A percentile compares a stretch with the other conserved stretches of the same genome.
These are phyloP conservation scores for Eremochloa ophiuroides DNA, from an alignment of 176 grass and related monocot genomes.

Conservation along the genomic window DNA sequence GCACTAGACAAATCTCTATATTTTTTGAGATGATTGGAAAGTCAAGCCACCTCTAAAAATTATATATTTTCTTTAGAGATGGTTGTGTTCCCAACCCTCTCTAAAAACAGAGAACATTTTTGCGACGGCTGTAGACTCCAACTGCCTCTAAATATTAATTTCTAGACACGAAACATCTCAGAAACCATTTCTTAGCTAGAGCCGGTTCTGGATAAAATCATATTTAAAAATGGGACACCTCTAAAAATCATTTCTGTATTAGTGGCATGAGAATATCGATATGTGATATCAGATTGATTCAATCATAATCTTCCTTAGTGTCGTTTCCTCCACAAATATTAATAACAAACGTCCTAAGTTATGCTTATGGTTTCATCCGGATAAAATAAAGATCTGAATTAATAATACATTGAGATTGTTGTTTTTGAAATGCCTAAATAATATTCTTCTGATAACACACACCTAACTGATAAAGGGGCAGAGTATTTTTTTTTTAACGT, in stretches of 20 bases:
- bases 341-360: neutral
- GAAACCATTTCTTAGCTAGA: neutral
- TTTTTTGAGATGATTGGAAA: too few species aligned
- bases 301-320: neutral
- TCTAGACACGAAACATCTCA: neutral
- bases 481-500: neutral
- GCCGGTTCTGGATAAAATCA: neutral
- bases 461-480: neutral
- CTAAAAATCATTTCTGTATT: neutral
- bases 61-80: too few species aligned
- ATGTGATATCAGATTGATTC: neutral
- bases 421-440: neutral
- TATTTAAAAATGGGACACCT: neutral
- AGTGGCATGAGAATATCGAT: neutral
- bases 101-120: too few species aligned
- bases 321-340: neutral
- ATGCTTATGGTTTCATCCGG: neutral
- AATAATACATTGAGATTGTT: neutral
- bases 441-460: neutral
- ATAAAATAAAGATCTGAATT: neutral
- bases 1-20: too few species aligned
- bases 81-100: too few species aligned
- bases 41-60: too few species aligned
- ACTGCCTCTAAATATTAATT: neutral
- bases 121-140: too few species aligned